Percentiles rank a stretch among this genome's conserved stretches.
Evolutionary conservation across 371 early-diverging fungal species (phyloP).

Genomic region (Dentiscutata heterogama): DNA sequence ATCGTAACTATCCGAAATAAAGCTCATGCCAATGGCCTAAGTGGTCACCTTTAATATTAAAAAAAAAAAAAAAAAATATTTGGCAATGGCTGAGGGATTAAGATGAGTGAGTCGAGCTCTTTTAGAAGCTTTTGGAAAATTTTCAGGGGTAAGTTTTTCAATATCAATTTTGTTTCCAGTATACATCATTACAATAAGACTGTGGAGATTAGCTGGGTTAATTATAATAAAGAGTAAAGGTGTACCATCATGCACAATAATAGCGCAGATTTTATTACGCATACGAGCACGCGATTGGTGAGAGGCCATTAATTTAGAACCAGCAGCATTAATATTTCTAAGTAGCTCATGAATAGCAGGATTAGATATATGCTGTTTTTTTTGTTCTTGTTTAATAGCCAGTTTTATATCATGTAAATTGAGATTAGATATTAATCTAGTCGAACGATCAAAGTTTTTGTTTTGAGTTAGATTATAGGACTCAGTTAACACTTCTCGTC

Average conservation of each 20-base stretch:
- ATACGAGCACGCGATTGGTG: neutral
- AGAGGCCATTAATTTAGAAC: neutral
- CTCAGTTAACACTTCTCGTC: too few relatives aligned
- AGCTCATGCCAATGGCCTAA: too few relatives aligned
- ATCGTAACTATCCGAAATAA: too few relatives aligned
- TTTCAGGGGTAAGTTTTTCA: neutral
- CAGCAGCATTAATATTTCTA: neutral
- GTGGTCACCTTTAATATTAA: too few relatives aligned
- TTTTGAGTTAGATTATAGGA: too few relatives aligned
- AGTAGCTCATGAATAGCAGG: neutral
- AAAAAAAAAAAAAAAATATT: too few relatives aligned
- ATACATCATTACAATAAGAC: constrained; percentile 4
- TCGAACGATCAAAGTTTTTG: neutral
- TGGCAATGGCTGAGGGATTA: neutral
- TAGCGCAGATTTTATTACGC: neutral
- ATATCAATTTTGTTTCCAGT: neutral
- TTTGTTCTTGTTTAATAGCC: neutral
- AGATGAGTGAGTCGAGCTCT: neutral
- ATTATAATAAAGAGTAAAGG: too few relatives aligned
- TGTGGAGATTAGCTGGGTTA: neutral
- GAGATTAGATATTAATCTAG: neutral
- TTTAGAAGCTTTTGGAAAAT: neutral
- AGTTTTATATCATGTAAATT: neutral
- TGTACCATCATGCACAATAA: too few relatives aligned
- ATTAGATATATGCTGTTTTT: neutral